Evolutionary conservation across 371 early-diverging fungal genomes (phyloP).

Genomic region (Zychaea mexicana): DNA sequence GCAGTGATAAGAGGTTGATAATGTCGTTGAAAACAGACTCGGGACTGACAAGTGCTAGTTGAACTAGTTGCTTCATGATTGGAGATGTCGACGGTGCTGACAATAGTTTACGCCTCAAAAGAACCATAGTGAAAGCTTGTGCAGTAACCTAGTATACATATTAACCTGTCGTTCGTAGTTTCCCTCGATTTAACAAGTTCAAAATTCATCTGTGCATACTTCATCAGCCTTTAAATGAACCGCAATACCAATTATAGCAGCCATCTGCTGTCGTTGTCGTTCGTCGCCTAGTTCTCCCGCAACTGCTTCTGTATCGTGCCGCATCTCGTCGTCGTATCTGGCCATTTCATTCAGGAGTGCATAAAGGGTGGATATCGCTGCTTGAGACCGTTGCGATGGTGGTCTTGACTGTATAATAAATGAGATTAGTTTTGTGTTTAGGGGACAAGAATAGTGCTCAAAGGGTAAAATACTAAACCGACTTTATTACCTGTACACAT

Average conservation of each 20-base stretch:
- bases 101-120: slow-evolving; percentile 55
- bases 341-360: slow-evolving; percentile 56
- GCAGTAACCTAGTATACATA: slow-evolving; percentile 48
- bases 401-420: slow-evolving; percentile 30
- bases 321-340: slow-evolving; percentile 36
- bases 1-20: slow-evolving; percentile 46
- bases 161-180: not conserved
- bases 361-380: slow-evolving; percentile 57
- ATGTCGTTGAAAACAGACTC: slow-evolving; percentile 54
- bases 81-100: slow-evolving; percentile 45
- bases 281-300: not conserved
- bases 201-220: slow-evolving; percentile 30
- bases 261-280: not conserved
- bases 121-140: slow-evolving; percentile 61
- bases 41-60: slow-evolving; percentile 62
- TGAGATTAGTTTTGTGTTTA: too few species aligned
- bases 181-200: too few species aligned
- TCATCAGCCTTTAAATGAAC: slow-evolving; percentile 62
- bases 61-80: slow-evolving; percentile 56
- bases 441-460: too few species aligned
- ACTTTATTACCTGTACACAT: slow-evolving; percentile 50
- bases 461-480: not conserved
- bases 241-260: slow-evolving; percentile 64
- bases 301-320: not conserved
- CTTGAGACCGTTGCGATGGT: slow-evolving; percentile 35